Evolutionary conservation across 495 filamentous ascomycete genomes (phyloP).

Genomic region (Hypoxylon fuscum): DNA sequence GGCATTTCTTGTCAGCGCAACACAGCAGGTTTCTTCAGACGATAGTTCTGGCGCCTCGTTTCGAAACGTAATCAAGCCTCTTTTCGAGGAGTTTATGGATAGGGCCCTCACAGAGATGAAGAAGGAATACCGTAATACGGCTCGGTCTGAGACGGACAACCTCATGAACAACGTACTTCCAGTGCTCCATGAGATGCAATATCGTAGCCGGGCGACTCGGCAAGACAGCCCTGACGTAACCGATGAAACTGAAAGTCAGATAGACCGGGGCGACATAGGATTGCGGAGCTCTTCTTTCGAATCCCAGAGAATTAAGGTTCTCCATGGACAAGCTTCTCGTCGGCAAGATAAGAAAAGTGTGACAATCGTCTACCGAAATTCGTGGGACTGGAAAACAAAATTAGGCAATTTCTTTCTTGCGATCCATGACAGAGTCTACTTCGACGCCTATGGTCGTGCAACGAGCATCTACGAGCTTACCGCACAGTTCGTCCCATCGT

Average conservation of each 20-base stretch:
- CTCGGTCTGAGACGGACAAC: slow-evolving; percentile 11
- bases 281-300: not conserved
- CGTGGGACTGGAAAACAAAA: not conserved
- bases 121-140: slow-evolving; percentile 14
- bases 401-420: not conserved
- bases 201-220: too few relatives aligned
- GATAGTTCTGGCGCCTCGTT: not conserved
- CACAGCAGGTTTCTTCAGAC: slow-evolving; percentile 4
- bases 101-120: slow-evolving; percentile 4
- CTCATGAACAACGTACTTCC: not conserved
- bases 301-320: not conserved
- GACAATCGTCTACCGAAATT: not conserved
- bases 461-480: slow-evolving; percentile 8
- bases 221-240: not conserved
- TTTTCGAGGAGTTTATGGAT: slow-evolving; percentile 19
- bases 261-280: not conserved
- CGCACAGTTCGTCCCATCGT: slow-evolving; percentile 11
- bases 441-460: not conserved
- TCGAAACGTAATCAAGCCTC: not conserved
- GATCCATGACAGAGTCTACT: slow-evolving; percentile 4
- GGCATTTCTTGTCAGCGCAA: not conserved
- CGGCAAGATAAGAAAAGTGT: not conserved
- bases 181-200: slow-evolving; percentile 3
- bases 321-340: not conserved
- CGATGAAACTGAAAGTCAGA: not conserved